phyloP scores from a whole-genome alignment of 768 basidiomycete genomes.

The Psilocybe subaeruginosa region DNA sequence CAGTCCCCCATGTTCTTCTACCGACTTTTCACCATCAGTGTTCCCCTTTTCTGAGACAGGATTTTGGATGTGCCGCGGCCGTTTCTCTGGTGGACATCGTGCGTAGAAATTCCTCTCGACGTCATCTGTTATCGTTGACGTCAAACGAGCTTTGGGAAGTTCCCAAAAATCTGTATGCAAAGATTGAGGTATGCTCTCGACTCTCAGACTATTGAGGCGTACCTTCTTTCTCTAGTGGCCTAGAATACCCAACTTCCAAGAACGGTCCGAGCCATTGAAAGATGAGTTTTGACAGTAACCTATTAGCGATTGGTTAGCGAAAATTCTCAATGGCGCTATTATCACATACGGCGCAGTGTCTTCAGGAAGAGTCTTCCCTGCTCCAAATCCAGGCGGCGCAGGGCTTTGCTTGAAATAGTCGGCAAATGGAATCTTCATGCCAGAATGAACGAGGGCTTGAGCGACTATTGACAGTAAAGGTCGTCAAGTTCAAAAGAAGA shows the following conservation, averaged over 20 bases:
- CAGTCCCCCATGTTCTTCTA: conserved; percentile 5
- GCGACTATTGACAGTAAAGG: not conserved
- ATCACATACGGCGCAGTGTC: conserved; percentile 34
- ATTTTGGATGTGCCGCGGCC: conserved; percentile 36
- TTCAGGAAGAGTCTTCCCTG: conserved; percentile 48
- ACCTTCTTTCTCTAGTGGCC: conserved; percentile 63
- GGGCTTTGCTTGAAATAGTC: conserved; percentile 46
- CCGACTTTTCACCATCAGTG: conserved; percentile 1
- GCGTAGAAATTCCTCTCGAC: conserved; percentile 52
- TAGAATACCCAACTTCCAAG: conserved; percentile 59
- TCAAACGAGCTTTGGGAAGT: conserved; percentile 42
- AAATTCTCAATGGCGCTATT: not conserved
- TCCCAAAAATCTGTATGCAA: conserved; percentile 53
- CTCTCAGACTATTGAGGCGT: conserved; percentile 2
- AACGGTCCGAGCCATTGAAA: conserved; percentile 60
- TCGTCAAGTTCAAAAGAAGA: not conserved
- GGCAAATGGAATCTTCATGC: conserved; percentile 19
- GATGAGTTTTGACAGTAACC: conserved; percentile 46
- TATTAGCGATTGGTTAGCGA: conserved; percentile 17
- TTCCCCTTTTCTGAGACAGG: not conserved
- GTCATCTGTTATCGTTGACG: conserved; percentile 38
- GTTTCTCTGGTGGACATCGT: conserved; percentile 52
- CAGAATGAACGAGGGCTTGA: not conserved
- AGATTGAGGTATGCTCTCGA: conserved; percentile 22
- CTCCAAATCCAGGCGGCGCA: conserved; percentile 53